phyloP scores from a whole-genome alignment of 129 eudicot genomes.

The Mikania micrantha region DNA sequence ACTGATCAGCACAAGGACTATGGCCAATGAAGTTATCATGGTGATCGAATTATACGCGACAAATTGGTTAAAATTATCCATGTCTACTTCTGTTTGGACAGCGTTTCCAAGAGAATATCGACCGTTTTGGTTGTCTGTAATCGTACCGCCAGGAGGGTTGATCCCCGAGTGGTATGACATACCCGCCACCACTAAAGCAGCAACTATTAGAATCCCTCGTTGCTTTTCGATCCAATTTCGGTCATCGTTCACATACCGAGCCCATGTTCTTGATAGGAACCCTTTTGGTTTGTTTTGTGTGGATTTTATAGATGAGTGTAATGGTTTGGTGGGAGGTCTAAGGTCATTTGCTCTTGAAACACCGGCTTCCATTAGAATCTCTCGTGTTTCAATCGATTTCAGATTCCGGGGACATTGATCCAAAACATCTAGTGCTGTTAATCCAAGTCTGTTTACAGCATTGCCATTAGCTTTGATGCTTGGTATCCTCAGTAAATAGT shows the following conservation, averaged over 20 bases:
- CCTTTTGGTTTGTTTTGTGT: background rate
- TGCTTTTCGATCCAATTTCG: background rate
- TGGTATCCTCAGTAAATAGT: conserved; percentile 5
- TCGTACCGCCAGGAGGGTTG: background rate
- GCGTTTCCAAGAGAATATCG: too few species aligned
- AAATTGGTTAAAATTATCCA: too few species aligned
- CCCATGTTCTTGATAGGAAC: background rate
- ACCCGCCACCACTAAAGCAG: background rate
- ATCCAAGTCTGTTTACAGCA: conserved; percentile 17
- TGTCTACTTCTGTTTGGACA: too few species aligned
- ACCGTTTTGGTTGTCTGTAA: too few species aligned
- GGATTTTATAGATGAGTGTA: background rate
- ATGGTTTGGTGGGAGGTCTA: too few species aligned
- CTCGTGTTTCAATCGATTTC: conserved; percentile 15
- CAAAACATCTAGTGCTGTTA: conserved; percentile 17
- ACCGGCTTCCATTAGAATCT: conserved; percentile 17
- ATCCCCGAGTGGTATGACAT: background rate
- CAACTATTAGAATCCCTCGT: background rate
- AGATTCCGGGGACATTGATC: conserved; percentile 22
- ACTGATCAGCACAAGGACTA: background rate
- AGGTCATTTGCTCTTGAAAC: conserved; percentile 14
- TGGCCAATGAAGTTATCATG: background rate
- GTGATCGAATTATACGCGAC: background rate
- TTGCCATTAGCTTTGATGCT: conserved; percentile 23
- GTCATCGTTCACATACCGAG: background rate